Evolutionary conservation across 176 grass and related monocot species (phyloP), one percentile per base, ranked within the genome.

Genomic region (Carex parvula): DNA sequence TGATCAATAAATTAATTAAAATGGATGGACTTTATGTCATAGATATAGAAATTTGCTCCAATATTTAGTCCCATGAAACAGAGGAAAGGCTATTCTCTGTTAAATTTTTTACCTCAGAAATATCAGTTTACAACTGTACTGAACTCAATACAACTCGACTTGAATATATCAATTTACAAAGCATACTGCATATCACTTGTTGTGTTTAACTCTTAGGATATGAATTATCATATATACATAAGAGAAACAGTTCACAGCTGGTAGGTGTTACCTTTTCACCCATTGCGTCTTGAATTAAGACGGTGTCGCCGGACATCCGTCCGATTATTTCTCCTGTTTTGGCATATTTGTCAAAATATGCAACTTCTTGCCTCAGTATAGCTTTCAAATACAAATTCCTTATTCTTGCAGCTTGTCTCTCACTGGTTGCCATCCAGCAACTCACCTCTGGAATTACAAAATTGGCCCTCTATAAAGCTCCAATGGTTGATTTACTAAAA

Each of bases 271-370:
- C 92, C 86, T 94, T 92, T 75, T 94, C 90, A 0, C 92, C 92
- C 86, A 94, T 94, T 75, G 92, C 92, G 24, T 94, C 90, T 85
- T 94, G 92, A 89, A 94, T 92, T 13, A 94, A 86, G n/a, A 92
- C 88, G 2, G 92, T 94, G 80, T 94, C 92, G 13, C 92, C 90
- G 0, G 92, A 92, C 90, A 94, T 94, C 79, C 90, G 63, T 12
- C 72, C 90, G 11, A 94, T 61, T 1, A 94, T 90, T 83, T 92
- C 90, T 15, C 92, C 92, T 8, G 92, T 92, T 64, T 55, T 92
- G 0, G 88, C 84, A 83, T 89, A 52, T 61, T 64, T 83, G 84
- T 94, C 92, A 64, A 92, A 94, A 56, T 88, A 94, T 33, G 81
- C 86, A 10, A 94, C 60, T 85, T 94, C 92, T 79, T 94, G 92